phyloP scores from a whole-genome alignment of 345 rosid species.

The Eucalyptus pauciflora region DNA sequence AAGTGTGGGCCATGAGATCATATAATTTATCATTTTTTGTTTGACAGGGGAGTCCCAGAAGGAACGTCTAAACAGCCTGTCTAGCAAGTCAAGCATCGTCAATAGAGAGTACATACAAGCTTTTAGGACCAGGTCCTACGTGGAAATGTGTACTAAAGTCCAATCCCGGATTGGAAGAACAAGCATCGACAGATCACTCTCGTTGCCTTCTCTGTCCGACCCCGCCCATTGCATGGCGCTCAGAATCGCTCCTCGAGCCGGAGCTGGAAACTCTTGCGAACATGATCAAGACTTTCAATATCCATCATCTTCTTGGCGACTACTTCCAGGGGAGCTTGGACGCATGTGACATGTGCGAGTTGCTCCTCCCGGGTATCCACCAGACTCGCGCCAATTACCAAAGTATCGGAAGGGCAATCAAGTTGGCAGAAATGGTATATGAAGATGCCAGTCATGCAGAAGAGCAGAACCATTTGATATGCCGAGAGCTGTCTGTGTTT shows the following conservation, averaged over 20 bases:
- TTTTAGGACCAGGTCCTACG: constrained; percentile 64
- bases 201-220: neutral
- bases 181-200: constrained; percentile 4
- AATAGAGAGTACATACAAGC: constrained; percentile 75
- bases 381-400: constrained; percentile 27
- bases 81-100: constrained; percentile 23
- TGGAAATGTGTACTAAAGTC: constrained; percentile 46
- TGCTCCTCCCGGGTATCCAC: constrained; percentile 42
- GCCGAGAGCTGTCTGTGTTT: constrained; percentile 37
- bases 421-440: constrained; percentile 10
- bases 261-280: constrained; percentile 30
- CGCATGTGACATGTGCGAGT: constrained; percentile 47
- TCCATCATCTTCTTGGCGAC: constrained; percentile 28
- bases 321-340: constrained; percentile 46
- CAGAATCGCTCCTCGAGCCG: constrained; percentile 53
- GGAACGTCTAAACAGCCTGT: neutral
- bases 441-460: constrained; percentile 1
- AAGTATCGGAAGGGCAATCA: constrained; percentile 36
- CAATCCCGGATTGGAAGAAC: constrained; percentile 24
- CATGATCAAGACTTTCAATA: constrained; percentile 14
- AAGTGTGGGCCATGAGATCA: neutral
- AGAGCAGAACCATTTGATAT: constrained; percentile 1
- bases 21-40: neutral
- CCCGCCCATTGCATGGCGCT: neutral
- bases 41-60: neutral